These are phyloP conservation scores for Phytopythium chamaehyphon DNA, from an alignment of 352 stramenopile species.

Conservation along the genomic window DNA sequence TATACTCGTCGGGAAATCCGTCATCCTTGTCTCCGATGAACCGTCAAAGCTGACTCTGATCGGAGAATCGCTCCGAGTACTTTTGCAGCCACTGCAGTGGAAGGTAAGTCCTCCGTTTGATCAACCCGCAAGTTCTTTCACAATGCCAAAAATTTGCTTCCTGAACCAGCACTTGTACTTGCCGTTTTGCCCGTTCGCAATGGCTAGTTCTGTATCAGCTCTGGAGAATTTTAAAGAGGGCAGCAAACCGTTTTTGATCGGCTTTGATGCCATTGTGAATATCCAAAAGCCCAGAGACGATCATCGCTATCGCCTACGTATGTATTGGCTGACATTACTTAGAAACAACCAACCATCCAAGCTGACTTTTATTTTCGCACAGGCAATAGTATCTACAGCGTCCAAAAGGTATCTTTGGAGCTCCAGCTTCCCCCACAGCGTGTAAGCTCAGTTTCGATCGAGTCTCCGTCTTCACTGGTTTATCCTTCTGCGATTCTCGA, in stretches of 20 bases:
- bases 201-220: conserved; percentile 10
- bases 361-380: background rate
- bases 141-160: too few relatives aligned
- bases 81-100: conserved; percentile 60
- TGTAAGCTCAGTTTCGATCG: background rate
- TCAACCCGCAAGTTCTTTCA: too few relatives aligned
- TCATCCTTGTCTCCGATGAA: conserved; percentile 54
- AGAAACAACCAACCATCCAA: background rate
- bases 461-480: conserved; percentile 2
- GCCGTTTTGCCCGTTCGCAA: conserved; percentile 42
- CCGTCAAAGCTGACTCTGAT: conserved; percentile 31
- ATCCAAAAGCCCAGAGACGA: conserved; percentile 54
- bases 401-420: conserved; percentile 44
- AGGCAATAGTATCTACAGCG: conserved; percentile 75
- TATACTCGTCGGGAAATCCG: conserved; percentile 44
- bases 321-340: background rate
- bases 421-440: conserved; percentile 17
- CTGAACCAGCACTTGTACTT: conserved; percentile 43
- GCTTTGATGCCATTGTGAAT: conserved; percentile 39
- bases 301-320: conserved; percentile 64
- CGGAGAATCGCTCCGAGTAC: conserved; percentile 26
- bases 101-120: conserved; percentile 25
- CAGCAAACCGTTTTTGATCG: conserved; percentile 42
- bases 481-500: conserved; percentile 49
- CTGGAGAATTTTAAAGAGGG: conserved; percentile 1